Base-by-base conservation (phyloP, 1,284 basidiomycete genomes). In the Hortiboletus rubellus region DNA sequence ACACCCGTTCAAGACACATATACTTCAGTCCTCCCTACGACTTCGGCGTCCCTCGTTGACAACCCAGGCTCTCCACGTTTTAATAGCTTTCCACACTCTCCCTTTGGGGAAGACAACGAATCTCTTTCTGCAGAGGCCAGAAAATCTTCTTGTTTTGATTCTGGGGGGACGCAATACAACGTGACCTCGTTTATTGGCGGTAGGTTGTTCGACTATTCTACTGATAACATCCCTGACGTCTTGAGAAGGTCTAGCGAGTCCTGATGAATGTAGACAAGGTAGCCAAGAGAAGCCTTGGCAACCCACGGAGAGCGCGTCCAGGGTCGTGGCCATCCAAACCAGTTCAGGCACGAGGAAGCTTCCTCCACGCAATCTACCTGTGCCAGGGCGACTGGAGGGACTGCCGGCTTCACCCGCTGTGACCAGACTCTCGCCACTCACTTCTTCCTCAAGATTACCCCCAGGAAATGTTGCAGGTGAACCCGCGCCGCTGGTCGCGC, bases 181-280 rank as follows among this genome's bases (percentile, higher is more conserved):
- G 85, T 89, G 24, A 90, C 87, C 24, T 89, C 88, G 4, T 90
- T 90, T 67, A 87, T 90, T 61, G 84, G 80, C 59, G 79, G 87
- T 89, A 61, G 70, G 82, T 64, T 46, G 30, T 50, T 54, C 43
- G 24, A 58, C 40, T 34, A 18, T 46, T n/a, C 52, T 46, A 24
- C 33, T 38, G 33, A 48, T 31, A 18, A 1, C 6, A 18, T 46
- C 52, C 36, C 54, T 60, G 42, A 60, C 38, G 11, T 42, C 31
- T 45, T 57, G 7, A 5, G 18, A 52, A 78, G 77, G 69, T 65
- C 57, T 78, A 43, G 72, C 72, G 22, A 65, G 63, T 24, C 70
- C 71, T 22, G 42, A 52, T 4, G 58, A 42, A 43, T 45, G 49
- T n/a, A 27, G 51, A 44, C 55, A 41, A 42, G 48, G 38, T 43